Conservation (phyloP, 2,329 filamentous ascomycete species). For the Aspergillus versicolor region DNA sequence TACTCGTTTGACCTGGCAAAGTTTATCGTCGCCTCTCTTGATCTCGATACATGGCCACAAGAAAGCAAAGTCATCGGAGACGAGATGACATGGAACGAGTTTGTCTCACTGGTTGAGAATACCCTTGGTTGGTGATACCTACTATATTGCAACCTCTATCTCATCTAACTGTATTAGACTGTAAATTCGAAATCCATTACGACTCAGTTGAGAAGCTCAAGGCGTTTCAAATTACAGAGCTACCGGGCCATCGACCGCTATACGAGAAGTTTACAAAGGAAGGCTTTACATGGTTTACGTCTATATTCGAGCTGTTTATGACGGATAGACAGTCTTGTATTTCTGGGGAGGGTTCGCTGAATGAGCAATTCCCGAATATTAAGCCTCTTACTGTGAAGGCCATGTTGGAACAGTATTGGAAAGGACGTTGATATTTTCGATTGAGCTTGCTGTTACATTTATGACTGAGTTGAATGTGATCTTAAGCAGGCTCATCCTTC, state of each 20-base stretch:
- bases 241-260: slow-evolving; percentile 22
- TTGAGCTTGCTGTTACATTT: background rate
- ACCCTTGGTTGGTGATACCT: slow-evolving; percentile 13
- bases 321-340: background rate
- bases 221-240: slow-evolving; percentile 29
- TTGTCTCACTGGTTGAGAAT: slow-evolving; percentile 22
- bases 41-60: slow-evolving; percentile 19
- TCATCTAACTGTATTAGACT: slow-evolving; percentile 4
- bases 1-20: slow-evolving; percentile 26
- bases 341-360: slow-evolving; percentile 13
- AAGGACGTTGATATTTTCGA: background rate
- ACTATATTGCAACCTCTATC: background rate
- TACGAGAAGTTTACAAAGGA: slow-evolving; percentile 25
- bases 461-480: no score
- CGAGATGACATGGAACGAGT: slow-evolving; percentile 25
- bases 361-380: slow-evolving; percentile 23
- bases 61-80: slow-evolving; percentile 23
- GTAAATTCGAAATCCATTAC: slow-evolving; percentile 31
- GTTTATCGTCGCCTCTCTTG: slow-evolving; percentile 19
- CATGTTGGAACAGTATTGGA: background rate
- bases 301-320: slow-evolving; percentile 18
- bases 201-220: slow-evolving; percentile 30
- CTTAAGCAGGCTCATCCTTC: rapidly evolving
- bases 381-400: slow-evolving; percentile 8
- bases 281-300: slow-evolving; percentile 20